These are phyloP conservation scores for Byssochlamys sp. DNA, from an alignment of 2,329 filamentous ascomycete genomes.

Conservation along the genomic window DNA sequence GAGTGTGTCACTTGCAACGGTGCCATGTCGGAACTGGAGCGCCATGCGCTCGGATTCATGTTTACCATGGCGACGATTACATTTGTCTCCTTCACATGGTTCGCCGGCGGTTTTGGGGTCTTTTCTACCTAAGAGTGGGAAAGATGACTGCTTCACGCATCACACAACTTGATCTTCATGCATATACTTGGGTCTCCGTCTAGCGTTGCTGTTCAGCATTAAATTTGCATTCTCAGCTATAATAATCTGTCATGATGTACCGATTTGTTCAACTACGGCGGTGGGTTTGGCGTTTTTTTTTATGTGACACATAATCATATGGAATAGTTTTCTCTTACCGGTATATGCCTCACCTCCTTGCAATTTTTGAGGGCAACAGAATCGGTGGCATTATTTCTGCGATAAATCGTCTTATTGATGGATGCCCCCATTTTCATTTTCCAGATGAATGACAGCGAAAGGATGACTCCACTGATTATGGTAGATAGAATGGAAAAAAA, in stretches of 20 bases:
- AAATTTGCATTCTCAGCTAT: neutral
- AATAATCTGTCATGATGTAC: neutral
- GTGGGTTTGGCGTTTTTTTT: neutral
- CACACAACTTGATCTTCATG: neutral
- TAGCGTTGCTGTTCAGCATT: neutral
- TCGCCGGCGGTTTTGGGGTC: constrained; percentile 34
- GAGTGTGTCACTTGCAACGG: constrained; percentile 49
- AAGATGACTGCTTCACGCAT: neutral
- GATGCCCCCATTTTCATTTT: neutral
- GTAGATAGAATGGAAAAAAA: neutral
- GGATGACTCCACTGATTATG: neutral
- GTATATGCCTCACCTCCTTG: neutral
- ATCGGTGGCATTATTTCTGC: neutral
- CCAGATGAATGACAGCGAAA: neutral
- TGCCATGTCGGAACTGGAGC: constrained; percentile 45
- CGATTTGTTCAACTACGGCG: neutral
- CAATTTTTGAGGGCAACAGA: neutral
- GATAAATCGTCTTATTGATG: neutral
- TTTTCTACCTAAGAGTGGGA: constrained; percentile 15
- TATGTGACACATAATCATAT: neutral
- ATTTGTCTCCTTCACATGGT: constrained; percentile 48
- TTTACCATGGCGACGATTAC: constrained; percentile 49
- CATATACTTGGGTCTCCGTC: constrained; percentile 2
- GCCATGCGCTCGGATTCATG: constrained; percentile 47
- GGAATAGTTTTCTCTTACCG: neutral